phyloP scores from a whole-genome alignment of 1,139 yeast genomes.

The Arxiozyma telluris region DNA sequence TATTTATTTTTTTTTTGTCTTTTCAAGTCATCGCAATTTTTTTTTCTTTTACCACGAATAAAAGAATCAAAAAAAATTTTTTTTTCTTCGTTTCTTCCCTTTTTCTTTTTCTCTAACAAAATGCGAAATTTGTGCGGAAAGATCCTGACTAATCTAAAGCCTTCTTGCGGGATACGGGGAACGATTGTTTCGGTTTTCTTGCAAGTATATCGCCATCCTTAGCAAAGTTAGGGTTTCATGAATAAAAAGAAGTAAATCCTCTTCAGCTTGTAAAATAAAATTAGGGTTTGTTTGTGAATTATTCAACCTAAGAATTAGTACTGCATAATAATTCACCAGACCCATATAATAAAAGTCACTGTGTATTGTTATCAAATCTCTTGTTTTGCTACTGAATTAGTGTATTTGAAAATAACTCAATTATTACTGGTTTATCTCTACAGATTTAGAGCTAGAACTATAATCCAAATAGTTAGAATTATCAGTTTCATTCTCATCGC shows the following conservation, averaged over 20 bases:
- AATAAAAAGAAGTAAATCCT: neutral
- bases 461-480: neutral
- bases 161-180: neutral
- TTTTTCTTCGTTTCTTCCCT: no score
- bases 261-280: neutral
- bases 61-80: neutral
- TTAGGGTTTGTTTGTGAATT: neutral
- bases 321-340: no score
- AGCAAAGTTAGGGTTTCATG: no score
- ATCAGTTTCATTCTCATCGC: neutral
- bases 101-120: no score
- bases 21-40: slow-evolving; percentile 3
- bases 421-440: neutral
- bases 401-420: no score
- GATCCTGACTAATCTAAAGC: neutral
- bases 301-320: no score
- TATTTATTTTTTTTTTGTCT: neutral
- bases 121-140: neutral
- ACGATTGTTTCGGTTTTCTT: no score
- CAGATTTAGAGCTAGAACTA: neutral
- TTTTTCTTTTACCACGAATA: neutral
- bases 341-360: no score
- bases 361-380: no score
- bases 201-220: no score
- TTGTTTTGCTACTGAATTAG: neutral